Evolutionary conservation across 805 yeast species (phyloP).

Genomic region (Lipomyces sp.): DNA sequence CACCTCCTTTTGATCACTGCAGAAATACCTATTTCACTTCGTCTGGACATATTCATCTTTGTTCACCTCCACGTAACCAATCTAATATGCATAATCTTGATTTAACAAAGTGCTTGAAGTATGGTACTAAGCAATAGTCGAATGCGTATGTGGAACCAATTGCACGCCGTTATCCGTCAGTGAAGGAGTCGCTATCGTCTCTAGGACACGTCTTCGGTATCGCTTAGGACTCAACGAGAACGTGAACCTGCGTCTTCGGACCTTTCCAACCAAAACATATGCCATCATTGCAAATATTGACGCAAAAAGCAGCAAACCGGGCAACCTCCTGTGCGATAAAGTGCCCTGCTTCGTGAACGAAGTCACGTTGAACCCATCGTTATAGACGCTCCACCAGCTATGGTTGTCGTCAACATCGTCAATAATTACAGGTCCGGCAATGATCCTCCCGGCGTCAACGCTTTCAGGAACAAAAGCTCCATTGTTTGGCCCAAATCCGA

Average conservation of each 20-base stretch:
- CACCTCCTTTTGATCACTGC: too few relatives aligned
- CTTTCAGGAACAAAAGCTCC: slow-evolving; percentile 13
- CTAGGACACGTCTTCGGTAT: slow-evolving; percentile 22
- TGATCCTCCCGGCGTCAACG: slow-evolving; percentile 4
- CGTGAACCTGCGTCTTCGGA: slow-evolving; percentile 18
- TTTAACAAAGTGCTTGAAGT: too few relatives aligned
- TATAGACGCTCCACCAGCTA: slow-evolving; percentile 4
- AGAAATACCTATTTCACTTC: too few relatives aligned
- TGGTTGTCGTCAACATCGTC: background rate
- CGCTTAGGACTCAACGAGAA: slow-evolving; percentile 20
- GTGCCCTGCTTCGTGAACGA: slow-evolving; percentile 16
- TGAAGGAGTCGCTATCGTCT: background rate
- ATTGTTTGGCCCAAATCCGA: slow-evolving; percentile 24
- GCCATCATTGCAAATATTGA: slow-evolving; percentile 20
- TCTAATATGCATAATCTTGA: too few relatives aligned
- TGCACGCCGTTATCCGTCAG: background rate
- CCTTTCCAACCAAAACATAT: slow-evolving; percentile 19
- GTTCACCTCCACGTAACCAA: too few relatives aligned
- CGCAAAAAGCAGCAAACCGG: slow-evolving; percentile 24
- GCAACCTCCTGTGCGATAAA: slow-evolving; percentile 19
- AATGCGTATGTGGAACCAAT: background rate
- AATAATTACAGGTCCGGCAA: slow-evolving; percentile 9
- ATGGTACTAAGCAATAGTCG: too few relatives aligned
- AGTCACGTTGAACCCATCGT: slow-evolving; percentile 1
- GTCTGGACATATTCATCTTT: too few relatives aligned